Base-by-base conservation (phyloP, 2,329 filamentous ascomycete species). In the Xylariaceae sp. region DNA sequence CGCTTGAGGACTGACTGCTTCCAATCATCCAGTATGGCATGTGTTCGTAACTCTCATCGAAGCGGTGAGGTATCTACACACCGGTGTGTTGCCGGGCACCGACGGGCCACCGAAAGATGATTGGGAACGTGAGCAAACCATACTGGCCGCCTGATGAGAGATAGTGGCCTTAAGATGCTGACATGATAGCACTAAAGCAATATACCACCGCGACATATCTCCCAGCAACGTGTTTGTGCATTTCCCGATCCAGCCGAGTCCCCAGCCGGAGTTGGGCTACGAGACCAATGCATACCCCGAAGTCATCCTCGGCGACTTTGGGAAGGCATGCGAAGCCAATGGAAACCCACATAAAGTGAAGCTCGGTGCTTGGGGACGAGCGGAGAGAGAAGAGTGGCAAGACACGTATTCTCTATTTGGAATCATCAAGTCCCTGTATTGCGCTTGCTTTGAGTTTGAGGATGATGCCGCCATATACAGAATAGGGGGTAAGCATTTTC, bases 221-320 rank as follows among this genome's bases (percentile, higher is more conserved):
- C 2, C 3, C 2, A 21, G 31, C 4, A 43, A 43, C 9, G 14
- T 43, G 16, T 43, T 43, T 9, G 11, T 43, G 11, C 36, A 43
- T 14, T 43, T n/a, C 40, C 29, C n/a, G 17, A 6, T 19, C 18
- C 15, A 3, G 16, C 27, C 11, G 21, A 28, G 9, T 36, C 33
- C 11, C 14, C n/a, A 5, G 30, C 18, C 33, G 3, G 4, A 3
- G 9, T 18, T 28, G 21, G 41, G 36, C 3, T 36, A 34, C 4
- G 17, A 37, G 14, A 9, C 17, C 8, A 40, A 43, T 23, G 41
- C 41, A 11, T 43, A 40, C 16, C 37, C 41, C 6, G 41, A 43
- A 21, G 11, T 40, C 13, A 11, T 40, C 11, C 18, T 43, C 9
- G 37, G 41, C 3, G 30, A 37, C 9, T 40, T 40, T 9, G 37